Evolutionary conservation across 2,329 filamentous ascomycete genomes (phyloP).

Genomic region (Colletotrichum sp.): DNA sequence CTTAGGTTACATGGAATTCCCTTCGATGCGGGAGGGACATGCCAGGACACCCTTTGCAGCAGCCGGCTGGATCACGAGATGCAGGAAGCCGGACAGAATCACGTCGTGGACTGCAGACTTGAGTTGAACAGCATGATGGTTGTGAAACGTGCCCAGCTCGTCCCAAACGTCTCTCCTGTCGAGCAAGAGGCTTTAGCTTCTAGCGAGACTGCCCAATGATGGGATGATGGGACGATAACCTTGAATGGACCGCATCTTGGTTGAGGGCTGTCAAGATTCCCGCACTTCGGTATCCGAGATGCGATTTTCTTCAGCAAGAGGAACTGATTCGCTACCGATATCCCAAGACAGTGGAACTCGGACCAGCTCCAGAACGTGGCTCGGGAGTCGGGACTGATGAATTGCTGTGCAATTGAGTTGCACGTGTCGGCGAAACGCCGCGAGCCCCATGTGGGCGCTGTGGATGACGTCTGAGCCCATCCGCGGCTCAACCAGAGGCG

Average conservation of each 20-base stretch:
- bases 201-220: background rate
- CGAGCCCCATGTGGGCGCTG: background rate
- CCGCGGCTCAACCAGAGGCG: background rate
- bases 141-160: background rate
- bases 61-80: background rate
- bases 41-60: background rate
- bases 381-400: background rate
- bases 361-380: background rate
- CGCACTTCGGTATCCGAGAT: background rate
- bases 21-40: background rate
- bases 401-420: background rate
- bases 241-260: background rate
- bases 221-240: background rate
- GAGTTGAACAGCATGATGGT: background rate
- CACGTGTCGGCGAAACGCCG: background rate
- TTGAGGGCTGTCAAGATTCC: background rate
- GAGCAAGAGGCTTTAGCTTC: background rate
- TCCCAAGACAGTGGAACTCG: background rate
- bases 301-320: background rate
- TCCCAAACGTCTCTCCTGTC: background rate
- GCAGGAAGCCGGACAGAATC: background rate
- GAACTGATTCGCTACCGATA: background rate
- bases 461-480: background rate
- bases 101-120: background rate
- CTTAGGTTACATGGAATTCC: background rate